Evolutionary conservation across 768 basidiomycete species (phyloP).

Genomic region (Cubamyces lactineus): DNA sequence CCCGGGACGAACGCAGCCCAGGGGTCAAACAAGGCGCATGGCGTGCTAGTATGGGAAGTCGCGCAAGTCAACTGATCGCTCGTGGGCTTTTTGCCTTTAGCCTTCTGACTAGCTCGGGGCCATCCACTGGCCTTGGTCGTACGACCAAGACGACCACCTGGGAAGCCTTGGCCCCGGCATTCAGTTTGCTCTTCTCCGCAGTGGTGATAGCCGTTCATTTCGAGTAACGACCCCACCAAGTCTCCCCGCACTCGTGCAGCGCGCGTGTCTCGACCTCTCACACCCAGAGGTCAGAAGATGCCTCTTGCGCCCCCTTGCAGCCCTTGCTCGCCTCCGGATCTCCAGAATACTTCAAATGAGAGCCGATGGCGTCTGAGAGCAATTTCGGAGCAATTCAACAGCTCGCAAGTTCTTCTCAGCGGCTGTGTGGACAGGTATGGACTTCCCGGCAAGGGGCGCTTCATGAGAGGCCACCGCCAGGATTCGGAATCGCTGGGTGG

Average conservation of each 20-base stretch:
- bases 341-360: too few species aligned
- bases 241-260: not conserved
- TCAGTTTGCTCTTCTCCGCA: not conserved
- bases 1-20: not conserved
- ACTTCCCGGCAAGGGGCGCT: too few species aligned
- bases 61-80: slow-evolving; percentile 21
- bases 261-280: not conserved
- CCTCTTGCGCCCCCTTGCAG: too few species aligned
- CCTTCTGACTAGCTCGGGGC: slow-evolving; percentile 18
- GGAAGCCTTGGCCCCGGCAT: slow-evolving; percentile 3
- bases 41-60: slow-evolving; percentile 8
- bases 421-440: too few species aligned
- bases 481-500: too few species aligned
- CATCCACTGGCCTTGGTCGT: not conserved
- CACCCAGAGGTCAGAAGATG: slow-evolving; percentile 8
- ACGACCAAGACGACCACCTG: not conserved
- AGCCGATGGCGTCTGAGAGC: too few species aligned
- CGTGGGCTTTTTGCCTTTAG: slow-evolving; percentile 22
- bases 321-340: too few species aligned
- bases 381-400: too few species aligned
- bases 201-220: slow-evolving; percentile 15
- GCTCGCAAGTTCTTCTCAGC: too few species aligned
- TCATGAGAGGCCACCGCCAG: too few species aligned
- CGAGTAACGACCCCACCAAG: not conserved
- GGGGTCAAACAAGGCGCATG: not conserved